A percentile compares a stretch with the other conserved stretches of the same genome.
Evolutionary conservation across 345 rosid genomes (phyloP).

Genomic region (Populus simonii): DNA sequence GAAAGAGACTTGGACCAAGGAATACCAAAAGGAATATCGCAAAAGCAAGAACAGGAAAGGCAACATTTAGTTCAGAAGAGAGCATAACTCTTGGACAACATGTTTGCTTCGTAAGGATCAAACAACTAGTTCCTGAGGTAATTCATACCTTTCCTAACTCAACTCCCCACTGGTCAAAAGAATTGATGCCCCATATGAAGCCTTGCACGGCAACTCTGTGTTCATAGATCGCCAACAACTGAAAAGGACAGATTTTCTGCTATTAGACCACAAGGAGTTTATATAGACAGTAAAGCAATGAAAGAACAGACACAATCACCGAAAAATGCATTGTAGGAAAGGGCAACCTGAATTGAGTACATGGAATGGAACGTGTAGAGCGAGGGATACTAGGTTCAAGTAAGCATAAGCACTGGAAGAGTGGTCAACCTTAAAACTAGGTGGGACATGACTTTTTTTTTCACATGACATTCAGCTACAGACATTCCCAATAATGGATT

Average conservation of each 20-base stretch:
- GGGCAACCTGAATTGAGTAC: not conserved
- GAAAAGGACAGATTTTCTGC: slow-evolving; percentile 15
- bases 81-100: not conserved
- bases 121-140: not conserved
- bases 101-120: not conserved
- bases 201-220: slow-evolving; percentile 97
- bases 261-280: slow-evolving; percentile 1
- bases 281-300: not conserved
- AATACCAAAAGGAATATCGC: not conserved
- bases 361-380: not conserved
- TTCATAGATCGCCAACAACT: slow-evolving; percentile 89
- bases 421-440: not conserved
- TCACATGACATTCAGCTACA: too few species aligned
- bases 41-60: not conserved
- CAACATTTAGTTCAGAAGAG: not conserved
- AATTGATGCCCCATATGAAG: slow-evolving; percentile 93
- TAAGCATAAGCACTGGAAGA: not conserved
- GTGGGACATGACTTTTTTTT: not conserved
- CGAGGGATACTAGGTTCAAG: not conserved
- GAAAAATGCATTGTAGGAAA: not conserved
- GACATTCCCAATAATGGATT: too few species aligned
- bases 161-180: slow-evolving; percentile 99
- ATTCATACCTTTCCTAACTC: slow-evolving; percentile 84
- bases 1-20: not conserved
- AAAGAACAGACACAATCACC: not conserved